phyloP scores from a whole-genome alignment of 2,329 filamentous ascomycete species.

The Aspergillus sp. region DNA sequence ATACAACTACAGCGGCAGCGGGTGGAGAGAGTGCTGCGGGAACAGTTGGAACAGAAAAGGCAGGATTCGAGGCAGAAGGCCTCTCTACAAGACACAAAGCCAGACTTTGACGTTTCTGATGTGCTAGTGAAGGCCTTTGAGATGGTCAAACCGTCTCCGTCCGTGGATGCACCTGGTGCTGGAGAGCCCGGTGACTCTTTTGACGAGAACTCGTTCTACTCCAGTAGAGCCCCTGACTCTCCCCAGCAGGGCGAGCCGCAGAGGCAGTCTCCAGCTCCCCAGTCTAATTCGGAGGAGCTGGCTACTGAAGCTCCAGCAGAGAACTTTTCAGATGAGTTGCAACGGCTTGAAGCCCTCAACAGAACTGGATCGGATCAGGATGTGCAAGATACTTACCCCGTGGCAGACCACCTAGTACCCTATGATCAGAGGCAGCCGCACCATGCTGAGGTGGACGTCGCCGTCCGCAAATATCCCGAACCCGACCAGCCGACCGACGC shows the following conservation, averaged over 20 bases:
- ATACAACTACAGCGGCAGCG: conserved; percentile 76
- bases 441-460: conserved; percentile 23
- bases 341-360: conserved; percentile 42
- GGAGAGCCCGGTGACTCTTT: conserved; percentile 75
- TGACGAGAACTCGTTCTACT: conserved; percentile 95
- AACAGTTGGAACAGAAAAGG: conserved; percentile 71
- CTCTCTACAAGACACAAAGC: conserved; percentile 54
- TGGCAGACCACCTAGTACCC: conserved; percentile 39
- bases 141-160: conserved; percentile 69
- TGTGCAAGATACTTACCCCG: conserved; percentile 42
- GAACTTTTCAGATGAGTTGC: conserved; percentile 39
- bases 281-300: conserved; percentile 34
- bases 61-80: conserved; percentile 52
- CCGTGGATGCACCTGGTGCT: conserved; percentile 55
- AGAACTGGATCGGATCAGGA: conserved; percentile 40
- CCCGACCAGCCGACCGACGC: conserved; percentile 33
- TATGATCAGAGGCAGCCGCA: conserved; percentile 34
- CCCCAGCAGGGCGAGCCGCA: conserved; percentile 49
- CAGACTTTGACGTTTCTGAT: conserved; percentile 70
- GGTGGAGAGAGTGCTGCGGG: conserved; percentile 74
- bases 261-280: conserved; percentile 32
- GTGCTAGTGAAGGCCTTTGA: conserved; percentile 71
- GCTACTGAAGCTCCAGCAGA: conserved; percentile 37
- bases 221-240: conserved; percentile 83
- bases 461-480: conserved; percentile 25